phyloP scores from a whole-genome alignment of 2,329 filamentous ascomycete genomes.

The Monascus ruber region DNA sequence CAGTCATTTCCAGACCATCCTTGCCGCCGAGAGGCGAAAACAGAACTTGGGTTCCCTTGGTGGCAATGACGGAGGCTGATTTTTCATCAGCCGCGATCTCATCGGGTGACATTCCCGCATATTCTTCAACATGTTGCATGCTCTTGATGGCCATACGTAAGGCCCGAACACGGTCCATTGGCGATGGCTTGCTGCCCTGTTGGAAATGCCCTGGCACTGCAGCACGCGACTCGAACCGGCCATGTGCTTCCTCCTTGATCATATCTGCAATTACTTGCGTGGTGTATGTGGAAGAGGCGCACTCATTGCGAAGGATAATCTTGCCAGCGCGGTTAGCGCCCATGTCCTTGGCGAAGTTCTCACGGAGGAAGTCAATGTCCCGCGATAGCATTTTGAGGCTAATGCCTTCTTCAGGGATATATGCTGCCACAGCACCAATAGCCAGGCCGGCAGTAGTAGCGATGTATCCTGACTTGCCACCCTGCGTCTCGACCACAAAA shows the following conservation, averaged over 20 bases:
- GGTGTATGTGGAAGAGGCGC: conserved; percentile 77
- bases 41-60: conserved; percentile 80
- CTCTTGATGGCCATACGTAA: conserved; percentile 88
- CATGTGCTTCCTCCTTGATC: conserved; percentile 84
- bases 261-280: conserved; percentile 92
- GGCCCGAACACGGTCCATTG: conserved; percentile 91
- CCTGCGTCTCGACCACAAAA: conserved; percentile 97
- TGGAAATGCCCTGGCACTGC: conserved; percentile 91
- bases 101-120: conserved; percentile 52
- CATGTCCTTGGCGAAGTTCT: conserved; percentile 73
- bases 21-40: conserved; percentile 61
- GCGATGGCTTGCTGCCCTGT: conserved; percentile 81
- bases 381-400: conserved; percentile 82
- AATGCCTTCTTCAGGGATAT: conserved; percentile 94
- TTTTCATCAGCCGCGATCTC: conserved; percentile 63
- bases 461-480: conserved; percentile 85
- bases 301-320: conserved; percentile 93
- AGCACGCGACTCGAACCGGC: conserved; percentile 83
- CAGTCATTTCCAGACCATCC: conserved; percentile 61
- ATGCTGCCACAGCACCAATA: conserved; percentile 87
- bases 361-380: conserved; percentile 79
- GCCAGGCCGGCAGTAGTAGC: conserved; percentile 80
- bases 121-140: conserved; percentile 79
- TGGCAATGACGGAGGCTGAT: conserved; percentile 76
- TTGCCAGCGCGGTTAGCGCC: conserved; percentile 85